Evolutionary conservation across 441 rosid genomes (phyloP), one percentile per base, ranked within the genome.

Genomic region (Bocquillonia castaneifolia): DNA sequence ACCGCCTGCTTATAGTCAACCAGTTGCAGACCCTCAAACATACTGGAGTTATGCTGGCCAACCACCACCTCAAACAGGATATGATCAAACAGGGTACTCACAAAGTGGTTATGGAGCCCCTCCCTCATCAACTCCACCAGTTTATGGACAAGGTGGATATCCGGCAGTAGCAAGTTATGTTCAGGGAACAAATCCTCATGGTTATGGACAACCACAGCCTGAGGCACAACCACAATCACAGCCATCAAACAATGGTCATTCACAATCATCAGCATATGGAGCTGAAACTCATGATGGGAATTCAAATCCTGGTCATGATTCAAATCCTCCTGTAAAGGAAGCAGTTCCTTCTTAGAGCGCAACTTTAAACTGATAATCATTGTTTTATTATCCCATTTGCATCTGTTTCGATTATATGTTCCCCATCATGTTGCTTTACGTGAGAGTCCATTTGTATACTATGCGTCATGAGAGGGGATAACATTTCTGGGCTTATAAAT

Each of bases 71-170:
- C 76, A 72, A 66, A 31, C 70, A 9, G 77, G 59, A 42, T 61
- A 67, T 55, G 68, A 69, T 74, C 73, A 68, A 64, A 45, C 70
- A 7, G 74, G 64, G 9, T 71, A 64, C 51, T 34, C 69, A 25
- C 69, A 71, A 48, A 14, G 52, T 36, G 63, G 63, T 61, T 66
- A 73, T 45, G 71, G 67, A 34, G 45, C 32, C 39, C 55, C 55
- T 3, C 45, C 13, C 22, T 22, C 66, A 42, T 29, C 76, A 29
- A 39, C 61, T 48, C 62, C 59, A 45, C 60, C 65, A 20, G 13
- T 22, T 36, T 72, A 72, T 66, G 76, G 76, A 67, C 72, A 60
- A 59, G 56, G 57, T 40, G 76, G 67, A n/a, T 72, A 72, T 67
- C 56, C 76, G 63, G 56, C 63, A 12, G 6, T 70, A 26, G 66